A percentile compares a stretch with the other conserved stretches of the same genome.
These are phyloP conservation scores for Cordyceps javanica DNA, from an alignment of 2,329 filamentous ascomycete species.

Conservation along the genomic window DNA sequence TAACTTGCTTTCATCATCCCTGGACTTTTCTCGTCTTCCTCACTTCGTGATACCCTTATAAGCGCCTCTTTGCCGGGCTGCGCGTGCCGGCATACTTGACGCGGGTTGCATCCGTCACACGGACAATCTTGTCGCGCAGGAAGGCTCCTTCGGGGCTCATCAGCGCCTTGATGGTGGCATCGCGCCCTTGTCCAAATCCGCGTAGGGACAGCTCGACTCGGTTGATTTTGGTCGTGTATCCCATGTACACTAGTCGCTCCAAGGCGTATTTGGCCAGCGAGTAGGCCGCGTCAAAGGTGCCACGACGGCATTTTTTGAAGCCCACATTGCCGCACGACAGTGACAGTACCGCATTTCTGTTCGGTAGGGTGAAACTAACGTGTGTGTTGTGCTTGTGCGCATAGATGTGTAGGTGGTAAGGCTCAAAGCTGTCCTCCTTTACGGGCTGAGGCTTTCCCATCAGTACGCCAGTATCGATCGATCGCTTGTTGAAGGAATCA, in stretches of 20 bases:
- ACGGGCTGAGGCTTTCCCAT: constrained; percentile 19
- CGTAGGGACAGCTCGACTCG: constrained; percentile 74
- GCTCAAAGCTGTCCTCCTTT: constrained; percentile 43
- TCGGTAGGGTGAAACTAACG: constrained; percentile 80
- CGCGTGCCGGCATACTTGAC: constrained; percentile 95
- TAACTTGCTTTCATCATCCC: constrained; percentile 4
- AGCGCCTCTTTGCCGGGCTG: constrained; percentile 74
- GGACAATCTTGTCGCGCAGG: constrained; percentile 67
- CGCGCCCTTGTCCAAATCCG: constrained; percentile 80
- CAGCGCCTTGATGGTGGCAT: constrained; percentile 84
- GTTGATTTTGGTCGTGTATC: constrained; percentile 68
- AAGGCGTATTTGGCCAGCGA: constrained; percentile 82
- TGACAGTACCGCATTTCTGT: constrained; percentile 71
- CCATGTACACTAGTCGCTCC: constrained; percentile 75
- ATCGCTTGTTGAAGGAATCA: constrained; percentile 28
- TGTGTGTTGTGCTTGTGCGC: constrained; percentile 92
- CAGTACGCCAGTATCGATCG: constrained; percentile 28
- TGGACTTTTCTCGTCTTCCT: neutral
- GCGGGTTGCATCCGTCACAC: constrained; percentile 78
- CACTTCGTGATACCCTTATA: constrained; percentile 40
- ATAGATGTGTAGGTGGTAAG: constrained; percentile 83
- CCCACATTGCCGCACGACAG: constrained; percentile 82
- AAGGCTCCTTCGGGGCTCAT: constrained; percentile 77
- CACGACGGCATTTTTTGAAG: constrained; percentile 76
- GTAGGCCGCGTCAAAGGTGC: constrained; percentile 85